Conservation (phyloP, 495 filamentous ascomycete species). For the Emericellopsis terricola region DNA sequence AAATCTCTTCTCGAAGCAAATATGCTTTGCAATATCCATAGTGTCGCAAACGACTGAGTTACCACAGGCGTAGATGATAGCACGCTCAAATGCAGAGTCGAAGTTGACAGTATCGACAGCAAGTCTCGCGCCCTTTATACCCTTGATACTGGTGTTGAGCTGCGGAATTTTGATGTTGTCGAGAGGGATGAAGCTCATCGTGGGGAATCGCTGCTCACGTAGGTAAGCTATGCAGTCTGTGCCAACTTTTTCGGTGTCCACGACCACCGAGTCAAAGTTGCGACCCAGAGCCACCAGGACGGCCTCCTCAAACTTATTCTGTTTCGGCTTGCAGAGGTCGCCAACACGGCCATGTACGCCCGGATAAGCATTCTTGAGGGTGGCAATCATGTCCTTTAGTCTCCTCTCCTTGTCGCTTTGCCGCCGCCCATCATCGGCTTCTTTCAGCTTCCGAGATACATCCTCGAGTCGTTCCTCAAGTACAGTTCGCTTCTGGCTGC, state of each 20-base stretch:
- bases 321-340: conserved; percentile 86
- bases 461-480: conserved; percentile 81
- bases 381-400: conserved; percentile 59
- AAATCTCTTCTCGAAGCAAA: conserved; percentile 70
- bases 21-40: conserved; percentile 63
- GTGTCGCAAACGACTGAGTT: conserved; percentile 93
- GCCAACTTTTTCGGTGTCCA: conserved; percentile 90
- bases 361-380: conserved; percentile 79
- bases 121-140: conserved; percentile 65
- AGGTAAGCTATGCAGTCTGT: conserved; percentile 90
- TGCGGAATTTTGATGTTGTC: conserved; percentile 92
- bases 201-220: conserved; percentile 68
- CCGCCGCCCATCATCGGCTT: conserved; percentile 66
- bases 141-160: conserved; percentile 76
- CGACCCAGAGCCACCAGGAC: conserved; percentile 84
- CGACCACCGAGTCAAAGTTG: conserved; percentile 84
- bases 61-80: conserved; percentile 86
- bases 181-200: conserved; percentile 82
- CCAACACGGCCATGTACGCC: conserved; percentile 81
- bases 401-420: conserved; percentile 66
- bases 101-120: conserved; percentile 96
- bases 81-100: conserved; percentile 68
- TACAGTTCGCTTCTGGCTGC: conserved; percentile 64
- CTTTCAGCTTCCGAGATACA: conserved; percentile 56
- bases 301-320: conserved; percentile 87